phyloP scores from a whole-genome alignment of 2,329 filamentous ascomycete species.

The Byssochlamys sp. region DNA sequence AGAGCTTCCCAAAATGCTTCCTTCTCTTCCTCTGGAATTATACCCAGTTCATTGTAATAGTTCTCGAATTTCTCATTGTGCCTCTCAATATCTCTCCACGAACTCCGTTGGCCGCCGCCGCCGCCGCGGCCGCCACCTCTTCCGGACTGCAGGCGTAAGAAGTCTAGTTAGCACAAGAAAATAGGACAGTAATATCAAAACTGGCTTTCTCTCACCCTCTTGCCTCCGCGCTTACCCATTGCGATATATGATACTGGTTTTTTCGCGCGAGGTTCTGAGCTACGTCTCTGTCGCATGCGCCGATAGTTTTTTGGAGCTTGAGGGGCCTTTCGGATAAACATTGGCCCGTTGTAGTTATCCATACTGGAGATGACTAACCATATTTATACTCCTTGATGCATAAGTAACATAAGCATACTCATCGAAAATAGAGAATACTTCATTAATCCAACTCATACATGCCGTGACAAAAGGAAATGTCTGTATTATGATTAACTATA shows the following conservation, averaged over 20 bases:
- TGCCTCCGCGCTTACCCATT: constrained; percentile 8
- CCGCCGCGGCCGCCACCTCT: constrained; percentile 34
- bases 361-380: no score
- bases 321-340: not conserved
- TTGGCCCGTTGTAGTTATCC: not conserved
- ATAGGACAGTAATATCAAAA: not conserved
- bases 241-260: not conserved
- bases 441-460: no score
- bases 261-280: not conserved
- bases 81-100: constrained; percentile 59
- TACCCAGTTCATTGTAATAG: constrained; percentile 72
- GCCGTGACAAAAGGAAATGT: no score
- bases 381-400: no score
- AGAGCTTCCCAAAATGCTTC: constrained; percentile 75
- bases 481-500: no score
- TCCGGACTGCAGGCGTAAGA: constrained; percentile 1
- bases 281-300: not conserved
- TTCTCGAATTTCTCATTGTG: constrained; percentile 74
- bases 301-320: constrained; percentile 1
- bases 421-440: no score
- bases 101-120: constrained; percentile 30
- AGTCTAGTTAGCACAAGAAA: not conserved
- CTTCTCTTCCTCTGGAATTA: constrained; percentile 68
- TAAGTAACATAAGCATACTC: no score
- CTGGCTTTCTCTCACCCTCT: constrained; percentile 1